Conservation (phyloP, 2,329 filamentous ascomycete genomes). For the Raffaelea ambrosiae region DNA sequence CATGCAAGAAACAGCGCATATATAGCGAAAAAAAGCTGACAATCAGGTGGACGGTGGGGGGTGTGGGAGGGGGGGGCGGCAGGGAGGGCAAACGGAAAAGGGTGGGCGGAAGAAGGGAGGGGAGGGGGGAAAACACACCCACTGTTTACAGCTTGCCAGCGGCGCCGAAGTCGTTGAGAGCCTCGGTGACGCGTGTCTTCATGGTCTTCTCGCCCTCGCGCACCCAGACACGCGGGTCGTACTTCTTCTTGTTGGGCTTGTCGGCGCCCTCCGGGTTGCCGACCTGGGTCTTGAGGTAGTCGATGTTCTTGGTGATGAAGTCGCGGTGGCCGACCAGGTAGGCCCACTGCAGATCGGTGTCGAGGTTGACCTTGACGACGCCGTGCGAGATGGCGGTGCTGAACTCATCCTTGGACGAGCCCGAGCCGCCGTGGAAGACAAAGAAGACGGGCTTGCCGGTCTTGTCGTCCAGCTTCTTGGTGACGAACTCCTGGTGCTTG, state of each 20-base stretch:
- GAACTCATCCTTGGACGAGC: constrained; percentile 86
- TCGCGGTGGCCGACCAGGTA: constrained; percentile 91
- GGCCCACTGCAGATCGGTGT: constrained; percentile 95
- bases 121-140: not conserved
- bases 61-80: no score
- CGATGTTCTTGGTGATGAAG: constrained; percentile 90
- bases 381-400: constrained; percentile 80
- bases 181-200: constrained; percentile 69
- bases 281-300: constrained; percentile 78
- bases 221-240: constrained; percentile 74
- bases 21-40: no score
- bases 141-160: constrained; percentile 60
- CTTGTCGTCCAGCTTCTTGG: constrained; percentile 43
- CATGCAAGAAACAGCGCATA: no score
- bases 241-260: constrained; percentile 99
- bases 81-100: no score
- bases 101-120: no score
- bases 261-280: constrained; percentile 88
- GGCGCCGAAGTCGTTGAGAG: constrained; percentile 87
- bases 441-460: constrained; percentile 95
- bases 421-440: constrained; percentile 98
- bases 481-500: constrained; percentile 67
- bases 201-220: constrained; percentile 93
- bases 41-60: no score
- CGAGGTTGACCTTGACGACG: constrained; percentile 99